Evolutionary conservation across 2,329 filamentous ascomycete species (phyloP).

Genomic region (Lecanicillium sp.): DNA sequence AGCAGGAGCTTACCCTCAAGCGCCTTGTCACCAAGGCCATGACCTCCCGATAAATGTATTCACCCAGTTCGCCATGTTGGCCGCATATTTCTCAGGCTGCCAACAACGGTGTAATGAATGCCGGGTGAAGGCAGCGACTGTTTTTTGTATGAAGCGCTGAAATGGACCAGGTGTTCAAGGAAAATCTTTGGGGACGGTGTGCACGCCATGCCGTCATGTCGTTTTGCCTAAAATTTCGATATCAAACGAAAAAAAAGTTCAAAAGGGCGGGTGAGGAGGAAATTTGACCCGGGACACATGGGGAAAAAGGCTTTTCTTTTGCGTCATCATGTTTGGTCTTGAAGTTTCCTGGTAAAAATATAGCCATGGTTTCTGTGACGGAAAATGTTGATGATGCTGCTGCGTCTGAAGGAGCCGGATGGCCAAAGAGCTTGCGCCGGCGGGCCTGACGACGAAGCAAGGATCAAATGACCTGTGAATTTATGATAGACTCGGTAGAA

Average conservation of each 20-base stretch:
- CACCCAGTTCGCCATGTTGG: neutral
- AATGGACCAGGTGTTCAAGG: slow-evolving; percentile 14
- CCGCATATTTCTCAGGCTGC: neutral
- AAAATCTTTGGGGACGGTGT: slow-evolving; percentile 11
- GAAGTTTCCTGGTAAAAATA: slow-evolving; percentile 15
- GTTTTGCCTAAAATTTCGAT: slow-evolving; percentile 13
- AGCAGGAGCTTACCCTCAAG: slow-evolving; percentile 99
- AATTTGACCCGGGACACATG: slow-evolving; percentile 3
- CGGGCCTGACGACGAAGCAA: slow-evolving; percentile 16
- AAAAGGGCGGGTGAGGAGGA: slow-evolving; percentile 3
- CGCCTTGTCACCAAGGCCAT: slow-evolving; percentile 97
- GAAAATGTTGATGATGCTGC: slow-evolving; percentile 22
- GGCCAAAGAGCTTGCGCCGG: slow-evolving; percentile 20
- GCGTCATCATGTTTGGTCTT: slow-evolving; percentile 25
- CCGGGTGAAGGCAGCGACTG: neutral
- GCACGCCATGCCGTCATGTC: slow-evolving; percentile 9
- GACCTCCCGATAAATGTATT: slow-evolving; percentile 69
- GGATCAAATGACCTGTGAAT: slow-evolving; percentile 24
- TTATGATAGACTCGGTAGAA: slow-evolving; percentile 34
- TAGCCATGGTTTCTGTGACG: slow-evolving; percentile 22
- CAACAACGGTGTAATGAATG: slow-evolving; percentile 6
- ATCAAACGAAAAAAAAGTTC: slow-evolving; percentile 13
- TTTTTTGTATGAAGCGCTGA: slow-evolving; percentile 15
- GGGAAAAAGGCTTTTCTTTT: slow-evolving; percentile 29
- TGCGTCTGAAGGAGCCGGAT: slow-evolving; percentile 19